Evolutionary conservation across 345 rosid genomes (phyloP).

Genomic region (Salix suchowensis): DNA sequence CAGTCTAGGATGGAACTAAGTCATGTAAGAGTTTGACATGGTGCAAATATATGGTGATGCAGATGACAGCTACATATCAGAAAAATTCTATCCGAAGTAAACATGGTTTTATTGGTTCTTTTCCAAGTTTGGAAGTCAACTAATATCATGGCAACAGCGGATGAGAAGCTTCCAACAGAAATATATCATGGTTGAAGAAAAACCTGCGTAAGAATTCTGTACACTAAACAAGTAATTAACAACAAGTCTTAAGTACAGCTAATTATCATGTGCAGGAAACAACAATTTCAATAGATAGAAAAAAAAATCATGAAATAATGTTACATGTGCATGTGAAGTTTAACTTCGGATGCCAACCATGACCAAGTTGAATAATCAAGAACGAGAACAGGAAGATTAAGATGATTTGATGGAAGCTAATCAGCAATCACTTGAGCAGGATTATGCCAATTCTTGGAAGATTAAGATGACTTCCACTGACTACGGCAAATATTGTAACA

Average conservation of each 20-base stretch:
- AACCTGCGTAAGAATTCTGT: too few relatives aligned
- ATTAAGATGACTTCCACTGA: not conserved
- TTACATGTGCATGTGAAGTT: not conserved
- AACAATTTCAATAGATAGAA: not conserved
- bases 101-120: too few relatives aligned
- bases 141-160: too few relatives aligned
- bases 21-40: not conserved
- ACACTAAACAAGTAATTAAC: too few relatives aligned
- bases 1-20: not conserved
- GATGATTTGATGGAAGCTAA: not conserved
- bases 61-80: not conserved
- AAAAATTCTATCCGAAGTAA: not conserved
- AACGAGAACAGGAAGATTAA: not conserved
- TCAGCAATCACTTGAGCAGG: not conserved
- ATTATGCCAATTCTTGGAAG: not conserved
- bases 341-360: not conserved
- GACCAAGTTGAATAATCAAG: not conserved
- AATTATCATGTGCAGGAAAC: not conserved
- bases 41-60: not conserved
- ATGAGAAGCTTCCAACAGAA: too few relatives aligned
- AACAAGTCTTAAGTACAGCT: too few relatives aligned
- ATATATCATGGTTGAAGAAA: too few relatives aligned
- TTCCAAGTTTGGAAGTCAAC: too few relatives aligned
- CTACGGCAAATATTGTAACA: not conserved
- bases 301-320: not conserved